These are phyloP conservation scores for Monilinia fructigena DNA, from an alignment of 2,329 filamentous ascomycete species.

Conservation along the genomic window DNA sequence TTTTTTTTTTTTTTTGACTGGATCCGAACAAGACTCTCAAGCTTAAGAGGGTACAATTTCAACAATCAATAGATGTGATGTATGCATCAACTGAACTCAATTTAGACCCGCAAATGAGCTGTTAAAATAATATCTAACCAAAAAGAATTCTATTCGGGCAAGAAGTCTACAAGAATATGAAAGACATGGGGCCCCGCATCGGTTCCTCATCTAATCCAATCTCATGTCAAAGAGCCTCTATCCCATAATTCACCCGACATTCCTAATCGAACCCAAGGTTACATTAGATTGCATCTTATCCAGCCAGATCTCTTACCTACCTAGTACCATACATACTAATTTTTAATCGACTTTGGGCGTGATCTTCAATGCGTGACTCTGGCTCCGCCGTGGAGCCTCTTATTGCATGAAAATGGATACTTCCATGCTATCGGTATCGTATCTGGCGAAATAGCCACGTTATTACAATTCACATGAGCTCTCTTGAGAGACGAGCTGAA, in stretches of 20 bases:
- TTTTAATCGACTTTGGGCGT: background rate
- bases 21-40: background rate
- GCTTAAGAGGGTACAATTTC: background rate
- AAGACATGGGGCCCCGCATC: conserved; percentile 19
- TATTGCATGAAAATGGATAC: conserved; percentile 15
- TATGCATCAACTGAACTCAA: background rate
- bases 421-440: background rate
- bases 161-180: background rate
- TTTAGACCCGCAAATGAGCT: background rate
- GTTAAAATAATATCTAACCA: background rate
- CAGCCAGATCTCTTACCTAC: background rate
- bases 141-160: background rate
- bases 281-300: conserved; percentile 12
- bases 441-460: background rate
- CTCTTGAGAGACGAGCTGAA: background rate
- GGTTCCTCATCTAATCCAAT: background rate
- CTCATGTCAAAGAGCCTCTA: background rate
- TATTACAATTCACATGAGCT: background rate
- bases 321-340: background rate
- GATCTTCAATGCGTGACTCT: conserved; percentile 14
- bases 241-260: background rate
- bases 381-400: conserved; percentile 9
- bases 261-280: conserved; percentile 1
- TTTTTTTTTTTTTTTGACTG: background rate
- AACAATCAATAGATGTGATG: background rate